Percentiles rank a stretch among this genome's conserved stretches.
These are phyloP conservation scores for Penicillium steckii DNA, from an alignment of 495 filamentous ascomycete genomes.

Conservation along the genomic window DNA sequence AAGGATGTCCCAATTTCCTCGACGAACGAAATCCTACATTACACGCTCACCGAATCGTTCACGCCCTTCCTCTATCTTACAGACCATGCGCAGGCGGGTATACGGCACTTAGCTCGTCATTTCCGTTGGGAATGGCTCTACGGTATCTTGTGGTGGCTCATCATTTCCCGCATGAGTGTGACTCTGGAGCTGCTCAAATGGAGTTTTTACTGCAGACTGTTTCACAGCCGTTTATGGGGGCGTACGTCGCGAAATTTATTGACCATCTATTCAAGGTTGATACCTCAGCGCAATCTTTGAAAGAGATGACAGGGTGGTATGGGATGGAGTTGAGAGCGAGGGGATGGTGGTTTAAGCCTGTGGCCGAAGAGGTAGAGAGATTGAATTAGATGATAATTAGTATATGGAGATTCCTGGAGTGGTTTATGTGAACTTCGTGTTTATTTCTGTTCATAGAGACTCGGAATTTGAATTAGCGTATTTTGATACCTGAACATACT, in stretches of 20 bases:
- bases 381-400: neutral
- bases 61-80: neutral
- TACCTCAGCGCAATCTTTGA: neutral
- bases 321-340: neutral
- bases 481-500: too few species aligned
- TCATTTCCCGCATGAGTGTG: neutral
- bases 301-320: neutral
- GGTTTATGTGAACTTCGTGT: too few species aligned
- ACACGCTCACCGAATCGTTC: neutral
- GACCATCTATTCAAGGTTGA: neutral
- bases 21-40: neutral
- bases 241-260: neutral
- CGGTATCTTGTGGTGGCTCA: neutral
- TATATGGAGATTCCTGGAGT: too few species aligned
- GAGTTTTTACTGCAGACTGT: neutral
- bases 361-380: too few species aligned
- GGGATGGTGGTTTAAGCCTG: neutral
- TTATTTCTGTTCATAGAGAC: too few species aligned
- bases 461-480: too few species aligned
- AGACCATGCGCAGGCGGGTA: neutral
- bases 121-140: neutral
- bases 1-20: neutral
- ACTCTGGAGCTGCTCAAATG: neutral
- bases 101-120: neutral
- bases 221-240: neutral